phyloP scores from a whole-genome alignment of 768 basidiomycete genomes.

The Phylloporus scabripes region DNA sequence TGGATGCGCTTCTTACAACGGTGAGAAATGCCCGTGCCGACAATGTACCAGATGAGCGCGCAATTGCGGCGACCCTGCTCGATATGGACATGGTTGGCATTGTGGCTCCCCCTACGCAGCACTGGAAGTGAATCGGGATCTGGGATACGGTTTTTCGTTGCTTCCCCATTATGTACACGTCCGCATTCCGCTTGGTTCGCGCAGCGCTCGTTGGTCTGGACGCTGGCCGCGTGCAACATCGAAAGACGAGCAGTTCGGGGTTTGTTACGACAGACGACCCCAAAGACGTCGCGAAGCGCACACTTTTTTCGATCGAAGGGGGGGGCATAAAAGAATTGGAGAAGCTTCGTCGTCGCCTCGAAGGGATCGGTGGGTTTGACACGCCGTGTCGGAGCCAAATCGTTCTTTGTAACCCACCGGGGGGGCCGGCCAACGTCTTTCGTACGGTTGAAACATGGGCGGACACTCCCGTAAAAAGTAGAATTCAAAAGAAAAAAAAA shows the following conservation, averaged over 20 bases:
- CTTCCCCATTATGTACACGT: neutral
- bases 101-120: neutral
- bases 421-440: neutral
- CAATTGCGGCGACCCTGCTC: neutral
- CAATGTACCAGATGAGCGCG: neutral
- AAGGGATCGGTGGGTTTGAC: neutral
- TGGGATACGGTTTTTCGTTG: neutral
- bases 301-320: neutral
- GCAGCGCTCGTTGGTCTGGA: neutral
- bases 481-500: neutral
- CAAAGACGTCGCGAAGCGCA: neutral
- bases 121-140: neutral
- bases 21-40: neutral
- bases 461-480: neutral
- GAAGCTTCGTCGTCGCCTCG: neutral
- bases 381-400: constrained; percentile 1
- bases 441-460: neutral
- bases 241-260: neutral
- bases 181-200: neutral
- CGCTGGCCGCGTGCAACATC: neutral
- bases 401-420: neutral
- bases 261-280: neutral
- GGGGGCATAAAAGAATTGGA: neutral
- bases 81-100: neutral
- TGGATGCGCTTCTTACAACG: neutral